Evolutionary conservation across 202 grass and related monocot genomes (phyloP).

Genomic region (Setaria italica): DNA sequence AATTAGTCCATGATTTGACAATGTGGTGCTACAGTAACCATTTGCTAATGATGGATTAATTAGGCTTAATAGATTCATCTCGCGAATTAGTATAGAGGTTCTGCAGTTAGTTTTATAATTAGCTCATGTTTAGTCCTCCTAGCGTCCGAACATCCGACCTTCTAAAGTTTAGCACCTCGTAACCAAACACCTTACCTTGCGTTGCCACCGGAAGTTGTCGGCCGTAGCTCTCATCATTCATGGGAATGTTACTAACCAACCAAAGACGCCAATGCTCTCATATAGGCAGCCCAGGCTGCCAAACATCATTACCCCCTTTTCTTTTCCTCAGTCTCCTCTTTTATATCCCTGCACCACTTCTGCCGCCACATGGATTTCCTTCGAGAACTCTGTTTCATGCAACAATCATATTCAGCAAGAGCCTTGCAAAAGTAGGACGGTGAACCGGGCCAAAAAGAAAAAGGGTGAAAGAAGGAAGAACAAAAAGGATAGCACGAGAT

Average conservation of each 20-base stretch:
- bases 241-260: neutral
- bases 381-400: constrained; percentile 10
- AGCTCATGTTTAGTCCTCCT: too few species aligned
- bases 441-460: constrained; percentile 24
- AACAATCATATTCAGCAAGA: constrained; percentile 39
- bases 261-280: neutral
- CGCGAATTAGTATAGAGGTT: too few species aligned
- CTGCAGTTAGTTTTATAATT: too few species aligned
- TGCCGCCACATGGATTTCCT: constrained; percentile 19
- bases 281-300: constrained; percentile 15
- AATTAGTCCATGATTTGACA: too few species aligned
- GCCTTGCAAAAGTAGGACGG: constrained; percentile 13
- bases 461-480: neutral
- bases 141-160: too few species aligned
- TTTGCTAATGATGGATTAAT: too few species aligned
- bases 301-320: constrained; percentile 26
- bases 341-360: neutral
- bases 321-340: neutral
- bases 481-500: neutral
- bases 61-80: too few species aligned
- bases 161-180: too few species aligned
- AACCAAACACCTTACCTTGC: neutral
- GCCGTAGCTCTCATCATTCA: neutral
- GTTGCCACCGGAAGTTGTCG: neutral
- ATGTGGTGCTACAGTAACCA: too few species aligned